These are phyloP conservation scores for Penicillium robsamsonii DNA, from an alignment of 495 filamentous ascomycete genomes.

Conservation along the genomic window DNA sequence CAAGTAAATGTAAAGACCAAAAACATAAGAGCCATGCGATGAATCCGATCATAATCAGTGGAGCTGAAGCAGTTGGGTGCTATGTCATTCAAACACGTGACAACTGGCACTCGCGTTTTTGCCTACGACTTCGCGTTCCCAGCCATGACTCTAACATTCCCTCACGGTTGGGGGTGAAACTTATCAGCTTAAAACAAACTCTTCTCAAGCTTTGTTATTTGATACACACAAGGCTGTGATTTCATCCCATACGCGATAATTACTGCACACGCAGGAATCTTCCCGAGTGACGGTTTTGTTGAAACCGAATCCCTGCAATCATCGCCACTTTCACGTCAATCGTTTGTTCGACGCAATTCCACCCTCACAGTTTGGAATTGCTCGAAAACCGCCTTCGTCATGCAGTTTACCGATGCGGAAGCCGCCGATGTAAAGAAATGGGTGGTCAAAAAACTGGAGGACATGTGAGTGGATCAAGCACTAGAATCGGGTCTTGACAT, in stretches of 20 bases:
- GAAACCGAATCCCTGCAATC: constrained; percentile 18
- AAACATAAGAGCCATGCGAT: background rate
- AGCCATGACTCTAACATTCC: constrained; percentile 13
- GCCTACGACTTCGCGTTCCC: constrained; percentile 22
- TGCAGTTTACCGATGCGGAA: constrained; percentile 80
- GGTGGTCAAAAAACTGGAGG: constrained; percentile 86
- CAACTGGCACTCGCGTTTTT: constrained; percentile 6
- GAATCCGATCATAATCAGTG: background rate
- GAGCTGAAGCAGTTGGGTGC: background rate
- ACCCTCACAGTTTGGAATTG: background rate
- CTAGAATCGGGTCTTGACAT: background rate
- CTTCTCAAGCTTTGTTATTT: background rate
- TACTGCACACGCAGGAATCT: background rate
- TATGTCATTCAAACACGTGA: constrained; percentile 16
- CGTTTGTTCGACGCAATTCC: background rate
- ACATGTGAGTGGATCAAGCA: constrained; percentile 63
- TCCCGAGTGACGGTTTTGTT: constrained; percentile 10
- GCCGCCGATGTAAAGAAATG: constrained; percentile 74
- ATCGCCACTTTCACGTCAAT: constrained; percentile 1
- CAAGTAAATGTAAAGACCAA: background rate
- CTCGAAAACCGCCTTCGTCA: constrained; percentile 28
- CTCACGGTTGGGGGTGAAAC: constrained; percentile 8
- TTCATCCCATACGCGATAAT: background rate
- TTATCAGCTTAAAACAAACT: background rate
- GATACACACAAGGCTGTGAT: background rate